Base-by-base conservation (phyloP, 169 alveolate species). In the Cryptosporidium tyzzeri region DNA sequence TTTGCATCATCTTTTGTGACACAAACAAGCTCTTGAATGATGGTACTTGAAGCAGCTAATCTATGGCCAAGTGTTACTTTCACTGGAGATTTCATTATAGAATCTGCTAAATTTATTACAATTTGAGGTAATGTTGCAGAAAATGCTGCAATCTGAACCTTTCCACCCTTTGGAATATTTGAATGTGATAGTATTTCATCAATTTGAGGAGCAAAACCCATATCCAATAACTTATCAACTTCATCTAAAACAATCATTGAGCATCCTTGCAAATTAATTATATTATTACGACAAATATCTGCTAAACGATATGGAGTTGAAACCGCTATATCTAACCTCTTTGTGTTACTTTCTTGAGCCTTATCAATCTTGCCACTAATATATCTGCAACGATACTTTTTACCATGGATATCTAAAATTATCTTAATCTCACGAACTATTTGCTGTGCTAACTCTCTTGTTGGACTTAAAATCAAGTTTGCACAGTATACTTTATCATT, bases 381-480 rank as follows among this genome's bases (percentile, higher is more conserved):
- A 29, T 71, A 44, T 10, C 71, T 55, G 9, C 92, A 71, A n/a
- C 73, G 48, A 69, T 70, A 71, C 44, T 85, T 67, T 65, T 75
- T 86, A 14, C 80, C 92, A 29, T 48, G 86, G 2, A 39, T 70
- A 35, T 69, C 86, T 35, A 85, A 55, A 68, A 41, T 84, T 44
- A 26, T 94, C 71, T 48, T 95, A 96, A 69, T 95, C 80, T 80
- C 89, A 10, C 89, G 55, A 65, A 86, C 91, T 21, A 95, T 95
- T 85, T 96, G 93, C 41, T 91, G 91, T 3, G 97, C 97, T 39
- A 96, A 93, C 74, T 96, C 98, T 92, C 98, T 94, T 41, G 97
- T 91, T 70, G 98, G 98, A 44, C 96, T 94, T 33, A 96, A 70
- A 26, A 96, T 92, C 33, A 96, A 67, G 23, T 59, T 62, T 21